A percentile compares a stretch with the other conserved stretches of the same genome.
These are phyloP conservation scores for Syzygium oleosum DNA, from an alignment of 345 rosid species.

Conservation along the genomic window DNA sequence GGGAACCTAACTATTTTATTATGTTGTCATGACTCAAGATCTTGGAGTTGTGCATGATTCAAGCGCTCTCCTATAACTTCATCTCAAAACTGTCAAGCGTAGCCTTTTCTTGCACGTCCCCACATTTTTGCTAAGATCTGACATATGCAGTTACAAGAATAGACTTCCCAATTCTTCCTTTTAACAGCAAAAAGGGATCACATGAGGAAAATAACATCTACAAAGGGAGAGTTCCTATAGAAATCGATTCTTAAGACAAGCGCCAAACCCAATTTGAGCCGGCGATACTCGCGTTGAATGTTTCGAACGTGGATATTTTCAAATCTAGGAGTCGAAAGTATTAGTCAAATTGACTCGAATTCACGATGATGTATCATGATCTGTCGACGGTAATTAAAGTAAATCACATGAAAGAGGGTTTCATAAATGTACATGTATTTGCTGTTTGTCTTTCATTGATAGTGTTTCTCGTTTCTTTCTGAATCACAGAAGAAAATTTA, in stretches of 20 bases:
- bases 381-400: background rate
- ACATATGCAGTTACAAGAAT: background rate
- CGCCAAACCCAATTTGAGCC: background rate
- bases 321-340: background rate
- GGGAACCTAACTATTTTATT: background rate
- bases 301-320: background rate
- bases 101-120: background rate
- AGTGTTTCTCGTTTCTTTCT: background rate
- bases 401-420: background rate
- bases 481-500: background rate
- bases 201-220: background rate
- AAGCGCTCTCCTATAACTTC: background rate
- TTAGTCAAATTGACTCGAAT: background rate
- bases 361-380: background rate
- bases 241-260: background rate
- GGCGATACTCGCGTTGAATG: background rate
- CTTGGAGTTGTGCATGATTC: background rate
- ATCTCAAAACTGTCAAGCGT: background rate
- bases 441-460: background rate
- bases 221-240: background rate
- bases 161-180: background rate
- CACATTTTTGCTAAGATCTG: background rate
- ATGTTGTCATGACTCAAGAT: background rate
- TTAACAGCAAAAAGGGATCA: background rate
- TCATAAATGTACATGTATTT: background rate